Evolutionary conservation across 2,329 filamentous ascomycete species (phyloP).

Genomic region (Cladosporium sp.): DNA sequence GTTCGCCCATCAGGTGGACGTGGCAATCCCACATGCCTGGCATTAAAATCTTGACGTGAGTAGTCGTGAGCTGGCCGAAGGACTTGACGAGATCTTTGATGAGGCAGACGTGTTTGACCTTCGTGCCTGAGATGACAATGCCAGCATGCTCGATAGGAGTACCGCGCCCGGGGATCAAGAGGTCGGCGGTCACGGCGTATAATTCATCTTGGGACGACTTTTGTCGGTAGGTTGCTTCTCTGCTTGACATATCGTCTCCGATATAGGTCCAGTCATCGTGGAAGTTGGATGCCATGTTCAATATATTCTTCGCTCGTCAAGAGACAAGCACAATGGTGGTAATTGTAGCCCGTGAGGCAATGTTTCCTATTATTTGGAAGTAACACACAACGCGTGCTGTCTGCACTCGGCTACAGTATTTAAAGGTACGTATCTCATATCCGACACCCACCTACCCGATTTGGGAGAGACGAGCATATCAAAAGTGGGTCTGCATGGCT

Average conservation of each 20-base stretch:
- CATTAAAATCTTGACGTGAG: constrained; percentile 49
- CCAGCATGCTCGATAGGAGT: constrained; percentile 45
- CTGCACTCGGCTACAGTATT: background rate
- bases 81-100: constrained; percentile 23
- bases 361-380: too few relatives aligned
- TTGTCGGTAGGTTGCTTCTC: background rate
- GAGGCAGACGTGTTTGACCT: constrained; percentile 46
- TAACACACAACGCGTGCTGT: background rate
- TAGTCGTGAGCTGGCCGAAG: constrained; percentile 31
- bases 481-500: background rate
- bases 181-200: constrained; percentile 30
- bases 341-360: background rate
- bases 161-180: constrained; percentile 54
- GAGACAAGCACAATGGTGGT: background rate
- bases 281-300: background rate
- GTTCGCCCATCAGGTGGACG: constrained; percentile 50
- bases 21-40: constrained; percentile 59
- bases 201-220: background rate
- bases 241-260: background rate
- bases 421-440: background rate
- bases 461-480: background rate
- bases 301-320: background rate
- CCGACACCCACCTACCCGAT: constrained; percentile 6
- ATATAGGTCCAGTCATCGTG: constrained; percentile 7
- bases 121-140: constrained; percentile 43